These are phyloP conservation scores for Backusella parvicylindrica DNA, from an alignment of 192 early-diverging fungal species.

Conservation along the genomic window DNA sequence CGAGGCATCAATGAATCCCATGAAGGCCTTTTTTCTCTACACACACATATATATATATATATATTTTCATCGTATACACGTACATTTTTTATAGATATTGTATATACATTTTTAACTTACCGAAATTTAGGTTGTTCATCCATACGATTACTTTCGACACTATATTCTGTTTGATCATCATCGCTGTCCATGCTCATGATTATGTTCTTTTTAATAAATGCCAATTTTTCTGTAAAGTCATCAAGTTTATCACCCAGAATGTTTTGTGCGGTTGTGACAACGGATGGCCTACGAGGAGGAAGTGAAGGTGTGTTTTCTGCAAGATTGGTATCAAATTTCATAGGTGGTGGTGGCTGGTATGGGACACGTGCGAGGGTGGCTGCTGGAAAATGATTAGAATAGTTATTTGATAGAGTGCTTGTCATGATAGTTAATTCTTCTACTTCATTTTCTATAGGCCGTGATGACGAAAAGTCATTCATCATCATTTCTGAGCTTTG, in stretches of 20 bases:
- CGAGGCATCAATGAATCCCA: background rate
- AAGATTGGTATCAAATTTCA: background rate
- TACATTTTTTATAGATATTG: background rate
- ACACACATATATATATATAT: background rate
- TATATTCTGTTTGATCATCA: constrained; percentile 11
- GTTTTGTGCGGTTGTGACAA: constrained; percentile 27
- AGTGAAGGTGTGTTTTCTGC: background rate
- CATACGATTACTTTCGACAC: background rate
- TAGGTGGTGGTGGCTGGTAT: background rate
- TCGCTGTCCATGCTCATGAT: constrained; percentile 37
- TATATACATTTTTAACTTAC: background rate
- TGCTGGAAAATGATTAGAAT: background rate
- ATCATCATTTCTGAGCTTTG: background rate
- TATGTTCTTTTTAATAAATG: constrained; percentile 36
- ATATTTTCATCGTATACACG: background rate
- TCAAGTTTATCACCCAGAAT: constrained; percentile 33
- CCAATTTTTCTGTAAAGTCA: constrained; percentile 35
- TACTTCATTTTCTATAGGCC: background rate
- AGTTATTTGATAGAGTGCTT: background rate
- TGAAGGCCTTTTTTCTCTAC: background rate
- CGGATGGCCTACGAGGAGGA: constrained; percentile 15
- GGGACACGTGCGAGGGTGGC: background rate
- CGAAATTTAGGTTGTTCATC: background rate
- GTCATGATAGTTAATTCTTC: background rate
- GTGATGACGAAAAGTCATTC: background rate